Base-by-base conservation (phyloP, 768 basidiomycete species). In the Russula compacta region DNA sequence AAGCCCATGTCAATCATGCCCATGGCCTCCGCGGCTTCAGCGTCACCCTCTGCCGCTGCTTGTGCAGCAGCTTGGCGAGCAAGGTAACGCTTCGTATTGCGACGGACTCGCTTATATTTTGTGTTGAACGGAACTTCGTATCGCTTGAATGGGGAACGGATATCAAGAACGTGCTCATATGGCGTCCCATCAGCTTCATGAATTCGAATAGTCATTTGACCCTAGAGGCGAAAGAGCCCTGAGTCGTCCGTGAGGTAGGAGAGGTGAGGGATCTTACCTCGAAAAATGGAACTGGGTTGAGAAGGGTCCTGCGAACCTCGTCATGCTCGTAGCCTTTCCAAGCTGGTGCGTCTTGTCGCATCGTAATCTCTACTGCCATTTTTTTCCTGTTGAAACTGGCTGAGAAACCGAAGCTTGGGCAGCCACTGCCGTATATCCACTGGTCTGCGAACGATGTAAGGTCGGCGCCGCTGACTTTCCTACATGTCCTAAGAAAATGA, bases 121-220 rank as follows among this genome's bases (percentile, higher is more conserved):
- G 94, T 95, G 71, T 98, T 99, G 79, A 98, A 98, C 2, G 95
- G 94, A 1, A 99, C 92, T 69, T 98, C 94, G 70, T 91, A 97
- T n/a, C 87, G 87, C 71, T 98, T 98, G 77, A 88, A 92, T 1
- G 83, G 73, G 29, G 81, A 83, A 43, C 86, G 85, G 61, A 98
- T 92, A 70, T 97, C 93, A 44, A 99, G 79, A 24, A 99, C 92
- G 70, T 99, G 97, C 71, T 99, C 97, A 70, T 98, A 98, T 0
- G 97, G 95, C 40, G 97, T 98, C 3, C 95, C 97, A 71, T 99
- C 97, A 0, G 95, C 97, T 77, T 99, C 97, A 69, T 98, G 95
- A 54, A 98, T 97, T 35, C 97, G 91, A 60, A 99, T 88, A 32
- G 97, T 98, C 88, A 99, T 92, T 79, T 94, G 92, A 17, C 97